Evolutionary conservation across 2,329 filamentous ascomycete species (phyloP), one percentile per base, ranked within the genome.

Genomic region (Canariomyces notabilis): DNA sequence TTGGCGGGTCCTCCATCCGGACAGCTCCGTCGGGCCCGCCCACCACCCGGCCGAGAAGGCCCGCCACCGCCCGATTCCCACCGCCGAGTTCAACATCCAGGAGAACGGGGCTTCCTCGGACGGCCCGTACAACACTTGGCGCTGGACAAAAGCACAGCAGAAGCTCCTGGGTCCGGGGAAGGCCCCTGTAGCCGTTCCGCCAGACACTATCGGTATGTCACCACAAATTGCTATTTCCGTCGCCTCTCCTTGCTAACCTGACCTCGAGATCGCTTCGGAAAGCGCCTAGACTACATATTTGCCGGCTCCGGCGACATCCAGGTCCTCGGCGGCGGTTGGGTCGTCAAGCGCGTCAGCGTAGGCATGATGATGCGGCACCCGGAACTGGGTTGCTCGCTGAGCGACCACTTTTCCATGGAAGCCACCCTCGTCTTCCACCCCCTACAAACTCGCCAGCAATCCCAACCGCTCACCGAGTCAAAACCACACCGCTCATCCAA

Each of bases 241-340:
- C 19, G 6, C 20, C 16, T 12, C 19, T 20, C n/a, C 19, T 26
- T 15, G 33, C 39, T 46, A 37, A 50, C 42, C 18, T 15, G n/a
- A 15, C n/a, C 26, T 0, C 66, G 74, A 3, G 90, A 96, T 61
- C 80, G 80, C 0, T 74, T 73, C 19, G 91, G 86, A n/a, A 91
- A 95, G 64, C 76, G 93, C 18, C 76, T 97, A 38, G 93, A 98
- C 67, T 98, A 98, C 67, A 85, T 98, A 60, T 97, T 98, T 67
- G 83, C 88, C 56, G 80, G 78, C 2, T 76, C 77, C 11, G 77
- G 74, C 11, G 54, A 61, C 54, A 43, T 59, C 49, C 15, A 53
- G 33, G 44, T 48, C 37, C 54, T 59, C 4, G 61, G 65, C 42
- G 68, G 64, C 52, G 59, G 57, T 14, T 96, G 90, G 89, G 70